Base-by-base conservation (phyloP, 495 filamentous ascomycete species). In the Chaetomium cochliodes region DNA sequence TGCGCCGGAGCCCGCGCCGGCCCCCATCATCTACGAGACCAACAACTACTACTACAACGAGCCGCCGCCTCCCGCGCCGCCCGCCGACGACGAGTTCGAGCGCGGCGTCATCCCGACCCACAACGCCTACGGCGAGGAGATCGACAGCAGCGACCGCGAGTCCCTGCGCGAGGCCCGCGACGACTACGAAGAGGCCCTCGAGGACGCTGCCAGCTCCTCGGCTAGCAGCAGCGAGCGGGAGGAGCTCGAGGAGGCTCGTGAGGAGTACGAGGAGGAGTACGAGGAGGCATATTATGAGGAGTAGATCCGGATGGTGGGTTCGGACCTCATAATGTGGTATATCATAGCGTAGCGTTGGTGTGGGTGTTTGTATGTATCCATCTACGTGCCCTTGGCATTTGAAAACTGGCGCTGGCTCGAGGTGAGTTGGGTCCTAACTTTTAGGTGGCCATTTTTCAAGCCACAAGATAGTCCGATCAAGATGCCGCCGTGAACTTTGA, bases 251-350 rank as follows among this genome's bases (percentile, higher is more conserved):
- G 78, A 81, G 65, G 78, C 78, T 3, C 66, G 73, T 9, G 73
- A 81, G 39, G 78, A 81, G 70, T 79, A 81, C 41, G 66, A 78
- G 37, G 79, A 81, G 51, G 79, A 82, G 62, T 75, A 78, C 33
- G 83, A 85, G 68, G 79, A 80, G 63, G 70, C 73, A 0, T 83
- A 83, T 56, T 77, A 77, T 26, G 78, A 81, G 15, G 77, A 80
- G 20, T 72, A 52, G 12, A 12, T 8, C 28, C 28, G 28, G 6
- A 6, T 30, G 28, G 28, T 30, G 28, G 33, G 3, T 37, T 37
- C 5, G 5, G 33, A 37, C 8, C 33, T 37, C 8, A 8, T 1
- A 37, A 3, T 8, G 33, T 8, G 33, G 33, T 8, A 37, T 37
- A 37, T 37, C 9, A 37, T 37, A 37, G 33, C 33, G 33, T 37